These are phyloP conservation scores for Cyberlindnera sargentensis DNA, from an alignment of 805 yeast genomes.

Conservation along the genomic window DNA sequence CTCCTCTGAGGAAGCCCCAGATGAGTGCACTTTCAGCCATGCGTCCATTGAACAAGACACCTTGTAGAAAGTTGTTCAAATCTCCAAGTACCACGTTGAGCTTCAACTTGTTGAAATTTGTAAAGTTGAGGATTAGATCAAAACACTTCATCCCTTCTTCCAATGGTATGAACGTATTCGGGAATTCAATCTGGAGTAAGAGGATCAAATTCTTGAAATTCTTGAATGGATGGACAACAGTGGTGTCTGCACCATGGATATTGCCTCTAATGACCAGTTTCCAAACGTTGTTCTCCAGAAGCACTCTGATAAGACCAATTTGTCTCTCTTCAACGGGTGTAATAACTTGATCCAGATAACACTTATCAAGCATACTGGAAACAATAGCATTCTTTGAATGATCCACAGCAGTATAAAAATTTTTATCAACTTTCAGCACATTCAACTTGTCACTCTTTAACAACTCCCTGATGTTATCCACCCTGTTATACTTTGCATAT, in stretches of 20 bases:
- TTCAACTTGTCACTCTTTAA: slow-evolving; percentile 44
- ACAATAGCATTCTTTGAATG: slow-evolving; percentile 34
- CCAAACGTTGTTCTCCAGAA: slow-evolving; percentile 26
- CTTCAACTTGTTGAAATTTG: slow-evolving; percentile 35
- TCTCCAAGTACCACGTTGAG: slow-evolving; percentile 40
- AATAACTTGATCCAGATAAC: slow-evolving; percentile 17
- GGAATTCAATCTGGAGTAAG: slow-evolving; percentile 30
- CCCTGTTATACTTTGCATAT: slow-evolving; percentile 61
- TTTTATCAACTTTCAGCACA: slow-evolving; percentile 25
- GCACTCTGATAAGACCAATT: slow-evolving; percentile 30
- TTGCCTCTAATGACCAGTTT: slow-evolving; percentile 22
- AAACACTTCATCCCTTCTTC: slow-evolving; percentile 18
- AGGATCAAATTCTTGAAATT: slow-evolving; percentile 29
- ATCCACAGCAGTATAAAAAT: slow-evolving; percentile 35
- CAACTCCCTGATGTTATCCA: slow-evolving; percentile 49
- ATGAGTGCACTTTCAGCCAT: slow-evolving; percentile 30
- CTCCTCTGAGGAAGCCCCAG: slow-evolving; percentile 35
- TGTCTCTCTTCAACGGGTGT: slow-evolving; percentile 18
- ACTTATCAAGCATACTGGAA: slow-evolving; percentile 28
- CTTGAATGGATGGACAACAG: slow-evolving; percentile 22
- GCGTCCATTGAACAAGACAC: slow-evolving; percentile 33
- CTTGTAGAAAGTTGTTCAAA: slow-evolving; percentile 41
- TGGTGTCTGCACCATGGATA: slow-evolving; percentile 7
- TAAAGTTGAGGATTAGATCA: slow-evolving; percentile 16
- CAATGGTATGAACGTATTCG: slow-evolving; percentile 27